Evolutionary conservation across 139 green algal genomes (phyloP), one percentile per base, ranked within the genome.

Genomic region (Desmodesmus armatus): DNA sequence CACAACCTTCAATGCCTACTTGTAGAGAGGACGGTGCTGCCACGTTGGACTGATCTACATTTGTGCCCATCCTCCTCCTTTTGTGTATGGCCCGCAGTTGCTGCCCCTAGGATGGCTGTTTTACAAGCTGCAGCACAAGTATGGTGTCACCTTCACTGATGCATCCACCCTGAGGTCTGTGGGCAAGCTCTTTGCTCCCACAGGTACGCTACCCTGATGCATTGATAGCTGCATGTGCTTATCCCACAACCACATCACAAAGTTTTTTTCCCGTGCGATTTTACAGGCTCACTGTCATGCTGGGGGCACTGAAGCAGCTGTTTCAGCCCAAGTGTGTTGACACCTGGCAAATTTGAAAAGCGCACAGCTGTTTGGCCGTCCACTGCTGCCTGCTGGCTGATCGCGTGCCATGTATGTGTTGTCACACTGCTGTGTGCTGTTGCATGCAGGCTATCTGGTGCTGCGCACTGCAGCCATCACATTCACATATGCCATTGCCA

Each of bases 381-480:
- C n/a, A n/a, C n/a, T n/a, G n/a, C n/a, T n/a, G n/a, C n/a, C n/a
- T n/a, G n/a, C n/a, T n/a, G n/a, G n/a, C n/a, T n/a, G n/a, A n/a
- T n/a, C n/a, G n/a, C n/a, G n/a, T n/a, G n/a, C n/a, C n/a, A n/a
- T n/a, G n/a, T n/a, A n/a, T n/a, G n/a, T n/a, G n/a, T n/a, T n/a
- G n/a, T n/a, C n/a, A n/a, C n/a, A n/a, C 47, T 55, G 47, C 13
- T 7, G 47, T 55, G 47, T 55, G 47, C 47, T 55, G 47, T 13
- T 55, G 69, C 4, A 72, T 53, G 37, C 89, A 91, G 92, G 92
- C 25, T 78, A 95, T 74, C 91, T 98, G 49, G 83, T 93, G 33
- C 65, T 97, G 40, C 90, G 94, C 65, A 95, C 90, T 35, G 81
- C 92, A 40, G 84, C 91, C 13, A 89, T 94, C 33, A 91, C 88